These are phyloP conservation scores for Sarocladium oryzae DNA, from an alignment of 2,329 filamentous ascomycete genomes.

Conservation along the genomic window DNA sequence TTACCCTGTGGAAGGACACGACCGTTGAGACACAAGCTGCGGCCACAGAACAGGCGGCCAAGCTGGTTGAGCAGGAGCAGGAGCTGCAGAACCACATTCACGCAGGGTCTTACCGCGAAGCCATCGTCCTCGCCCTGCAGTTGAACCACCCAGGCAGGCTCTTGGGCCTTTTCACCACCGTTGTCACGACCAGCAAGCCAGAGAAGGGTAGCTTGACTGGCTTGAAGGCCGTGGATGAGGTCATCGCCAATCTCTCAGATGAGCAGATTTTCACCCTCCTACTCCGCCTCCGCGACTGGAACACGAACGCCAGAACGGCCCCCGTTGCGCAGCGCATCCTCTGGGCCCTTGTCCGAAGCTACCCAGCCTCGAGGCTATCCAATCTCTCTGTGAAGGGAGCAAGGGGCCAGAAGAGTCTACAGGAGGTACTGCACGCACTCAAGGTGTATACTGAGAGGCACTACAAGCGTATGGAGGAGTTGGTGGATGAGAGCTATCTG, in stretches of 20 bases:
- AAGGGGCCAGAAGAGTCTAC: slow-evolving; percentile 58
- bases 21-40: slow-evolving; percentile 72
- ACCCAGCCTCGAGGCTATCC: slow-evolving; percentile 72
- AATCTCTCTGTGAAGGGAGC: slow-evolving; percentile 56
- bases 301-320: slow-evolving; percentile 85
- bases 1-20: slow-evolving; percentile 95
- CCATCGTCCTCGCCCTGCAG: slow-evolving; percentile 84
- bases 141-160: slow-evolving; percentile 90
- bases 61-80: slow-evolving; percentile 89
- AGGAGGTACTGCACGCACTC: slow-evolving; percentile 81
- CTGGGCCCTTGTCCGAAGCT: slow-evolving; percentile 70
- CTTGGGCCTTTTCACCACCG: slow-evolving; percentile 74
- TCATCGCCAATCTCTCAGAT: slow-evolving; percentile 70
- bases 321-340: slow-evolving; percentile 81
- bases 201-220: slow-evolving; percentile 61
- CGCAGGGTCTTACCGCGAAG: slow-evolving; percentile 81
- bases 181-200: slow-evolving; percentile 56
- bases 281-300: slow-evolving; percentile 86
- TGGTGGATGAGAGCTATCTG: slow-evolving; percentile 90
- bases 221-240: slow-evolving; percentile 69
- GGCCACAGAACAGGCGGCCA: slow-evolving; percentile 65
- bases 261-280: slow-evolving; percentile 82
- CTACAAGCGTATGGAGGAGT: slow-evolving; percentile 80
- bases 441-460: slow-evolving; percentile 89
- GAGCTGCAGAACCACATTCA: slow-evolving; percentile 89